Evolutionary conservation across 768 basidiomycete genomes (phyloP).

Genomic region (Auricularia heimuer): DNA sequence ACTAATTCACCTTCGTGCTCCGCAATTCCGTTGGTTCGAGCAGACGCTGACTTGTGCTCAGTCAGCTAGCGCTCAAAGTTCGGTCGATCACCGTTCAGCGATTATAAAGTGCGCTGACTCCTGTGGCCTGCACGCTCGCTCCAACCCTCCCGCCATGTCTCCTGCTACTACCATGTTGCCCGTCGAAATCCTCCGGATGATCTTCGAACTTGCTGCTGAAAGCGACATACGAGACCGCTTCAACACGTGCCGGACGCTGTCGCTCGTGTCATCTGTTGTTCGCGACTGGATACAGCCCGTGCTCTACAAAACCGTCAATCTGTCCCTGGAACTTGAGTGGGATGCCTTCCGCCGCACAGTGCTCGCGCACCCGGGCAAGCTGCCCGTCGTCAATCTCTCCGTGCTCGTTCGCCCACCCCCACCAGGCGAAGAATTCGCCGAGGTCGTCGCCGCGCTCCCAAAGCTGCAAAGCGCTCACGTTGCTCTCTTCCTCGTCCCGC

Average conservation of each 20-base stretch:
- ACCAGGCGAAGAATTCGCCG: background rate
- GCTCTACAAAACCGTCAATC: background rate
- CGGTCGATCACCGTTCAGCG: too few relatives aligned
- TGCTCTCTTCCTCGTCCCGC: background rate
- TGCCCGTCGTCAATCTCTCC: background rate
- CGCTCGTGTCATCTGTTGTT: background rate
- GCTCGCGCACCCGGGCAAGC: background rate
- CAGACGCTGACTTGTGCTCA: too few relatives aligned
- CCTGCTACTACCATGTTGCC: background rate
- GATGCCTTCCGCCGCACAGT: background rate
- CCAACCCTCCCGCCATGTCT: too few relatives aligned
- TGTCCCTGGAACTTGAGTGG: background rate
- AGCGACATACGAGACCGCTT: background rate
- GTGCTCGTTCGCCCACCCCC: background rate
- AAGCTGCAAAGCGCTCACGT: background rate
- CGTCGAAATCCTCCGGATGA: background rate
- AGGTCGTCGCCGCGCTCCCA: background rate
- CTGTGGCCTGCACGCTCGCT: too few relatives aligned
- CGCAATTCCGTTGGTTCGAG: too few relatives aligned
- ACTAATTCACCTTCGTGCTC: too few relatives aligned
- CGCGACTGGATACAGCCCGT: background rate
- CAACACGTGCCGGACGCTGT: background rate
- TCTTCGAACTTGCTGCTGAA: background rate
- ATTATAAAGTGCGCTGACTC: too few relatives aligned
- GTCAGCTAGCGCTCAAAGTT: too few relatives aligned